Percentiles rank a stretch among this genome's conserved stretches.
phyloP scores from a whole-genome alignment of 768 basidiomycete species.

The Mycena sanguinolenta region DNA sequence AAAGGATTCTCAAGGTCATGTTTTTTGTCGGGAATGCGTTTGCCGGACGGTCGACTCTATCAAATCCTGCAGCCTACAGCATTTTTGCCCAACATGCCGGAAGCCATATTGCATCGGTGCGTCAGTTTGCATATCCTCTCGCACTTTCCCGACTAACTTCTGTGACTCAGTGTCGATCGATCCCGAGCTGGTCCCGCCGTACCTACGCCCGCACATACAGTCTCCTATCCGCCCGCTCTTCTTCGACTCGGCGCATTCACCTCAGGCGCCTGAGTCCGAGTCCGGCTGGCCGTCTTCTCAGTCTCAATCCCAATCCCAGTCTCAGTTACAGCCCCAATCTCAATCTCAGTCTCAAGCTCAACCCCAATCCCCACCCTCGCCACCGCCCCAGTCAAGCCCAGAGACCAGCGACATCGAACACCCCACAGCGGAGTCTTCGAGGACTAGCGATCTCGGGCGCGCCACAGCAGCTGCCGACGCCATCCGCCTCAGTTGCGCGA shows the following conservation, averaged over 20 bases:
- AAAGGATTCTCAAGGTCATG: conserved; percentile 8
- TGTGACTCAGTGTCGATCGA: conserved; percentile 23
- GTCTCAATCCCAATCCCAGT: not conserved
- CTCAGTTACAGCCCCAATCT: too few species aligned
- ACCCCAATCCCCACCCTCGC: not conserved
- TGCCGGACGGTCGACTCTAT: conserved; percentile 23
- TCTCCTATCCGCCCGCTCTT: conserved; percentile 27
- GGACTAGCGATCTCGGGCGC: conserved; percentile 6
- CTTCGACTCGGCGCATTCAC: not conserved
- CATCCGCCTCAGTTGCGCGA: conserved; percentile 19
- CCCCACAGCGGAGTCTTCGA: not conserved
- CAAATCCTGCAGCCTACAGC: conserved; percentile 19
- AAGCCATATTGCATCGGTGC: conserved; percentile 23
- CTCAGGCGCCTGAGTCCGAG: not conserved
- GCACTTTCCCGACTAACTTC: too few species aligned
- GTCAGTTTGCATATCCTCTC: not conserved
- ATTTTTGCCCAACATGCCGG: conserved; percentile 26
- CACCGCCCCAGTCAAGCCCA: not conserved
- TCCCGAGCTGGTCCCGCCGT: conserved; percentile 22
- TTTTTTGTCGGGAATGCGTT: conserved; percentile 30
- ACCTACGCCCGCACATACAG: conserved; percentile 29
- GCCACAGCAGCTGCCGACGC: conserved; percentile 8
- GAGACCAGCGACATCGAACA: not conserved
- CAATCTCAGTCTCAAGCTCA: too few species aligned
- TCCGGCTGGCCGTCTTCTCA: not conserved